Conservation (phyloP, 2,329 filamentous ascomycete genomes). For the Penicillium sp. region DNA sequence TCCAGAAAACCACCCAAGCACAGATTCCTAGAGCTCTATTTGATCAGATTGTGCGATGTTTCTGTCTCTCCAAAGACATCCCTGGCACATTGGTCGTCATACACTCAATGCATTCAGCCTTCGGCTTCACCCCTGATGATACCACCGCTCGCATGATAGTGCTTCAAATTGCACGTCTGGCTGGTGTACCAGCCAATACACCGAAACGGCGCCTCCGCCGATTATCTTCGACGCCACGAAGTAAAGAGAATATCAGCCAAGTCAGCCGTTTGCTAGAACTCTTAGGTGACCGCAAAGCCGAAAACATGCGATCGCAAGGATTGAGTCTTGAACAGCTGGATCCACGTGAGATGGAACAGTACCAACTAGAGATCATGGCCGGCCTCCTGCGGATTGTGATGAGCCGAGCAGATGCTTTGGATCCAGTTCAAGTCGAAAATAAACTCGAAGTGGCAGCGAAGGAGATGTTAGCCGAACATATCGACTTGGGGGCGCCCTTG, state of each 20-base stretch:
- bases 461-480: slow-evolving; percentile 37
- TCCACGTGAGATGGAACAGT: slow-evolving; percentile 36
- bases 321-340: slow-evolving; percentile 37
- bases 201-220: slow-evolving; percentile 41
- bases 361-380: slow-evolving; percentile 45
- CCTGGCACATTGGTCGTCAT: slow-evolving; percentile 51
- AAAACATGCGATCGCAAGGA: slow-evolving; percentile 32
- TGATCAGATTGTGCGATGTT: slow-evolving; percentile 52
- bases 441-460: slow-evolving; percentile 34
- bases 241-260: slow-evolving; percentile 45
- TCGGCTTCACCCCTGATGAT: slow-evolving; percentile 47
- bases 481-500: slow-evolving; percentile 33
- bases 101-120: slow-evolving; percentile 44
- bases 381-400: slow-evolving; percentile 43
- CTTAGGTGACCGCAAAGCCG: slow-evolving; percentile 41
- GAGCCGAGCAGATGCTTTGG: slow-evolving; percentile 29
- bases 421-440: slow-evolving; percentile 31
- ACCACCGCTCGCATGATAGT: slow-evolving; percentile 49
- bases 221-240: slow-evolving; percentile 40
- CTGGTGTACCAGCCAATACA: slow-evolving; percentile 34
- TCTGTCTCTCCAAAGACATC: slow-evolving; percentile 51
- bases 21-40: slow-evolving; percentile 51
- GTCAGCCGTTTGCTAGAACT: slow-evolving; percentile 47
- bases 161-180: slow-evolving; percentile 49
- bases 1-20: slow-evolving; percentile 28